These are phyloP conservation scores for Gymnopilus junonius DNA, from an alignment of 768 basidiomycete species.

Conservation along the genomic window DNA sequence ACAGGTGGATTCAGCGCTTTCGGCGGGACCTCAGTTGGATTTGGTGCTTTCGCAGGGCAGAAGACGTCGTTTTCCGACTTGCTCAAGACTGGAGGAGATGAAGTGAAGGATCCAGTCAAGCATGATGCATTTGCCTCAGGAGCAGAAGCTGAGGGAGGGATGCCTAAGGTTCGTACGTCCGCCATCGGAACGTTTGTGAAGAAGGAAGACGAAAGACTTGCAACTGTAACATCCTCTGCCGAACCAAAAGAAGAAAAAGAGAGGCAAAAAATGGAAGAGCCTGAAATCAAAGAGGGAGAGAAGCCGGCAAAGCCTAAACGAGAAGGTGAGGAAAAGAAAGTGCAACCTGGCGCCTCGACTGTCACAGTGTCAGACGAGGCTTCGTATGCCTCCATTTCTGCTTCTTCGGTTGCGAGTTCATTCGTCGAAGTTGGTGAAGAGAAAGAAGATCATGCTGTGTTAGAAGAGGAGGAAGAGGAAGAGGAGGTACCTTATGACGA, in stretches of 20 bases:
- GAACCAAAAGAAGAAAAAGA: slow-evolving; percentile 7
- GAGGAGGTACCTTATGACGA: slow-evolving; percentile 36
- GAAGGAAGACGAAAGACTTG: neutral
- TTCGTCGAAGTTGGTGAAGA: slow-evolving; percentile 48
- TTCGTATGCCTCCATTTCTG: slow-evolving; percentile 42
- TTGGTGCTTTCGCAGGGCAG: slow-evolving; percentile 44
- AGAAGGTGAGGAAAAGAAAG: slow-evolving; percentile 4
- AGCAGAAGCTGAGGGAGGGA: slow-evolving; percentile 1
- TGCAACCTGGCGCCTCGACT: neutral
- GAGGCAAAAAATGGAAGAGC: slow-evolving; percentile 12
- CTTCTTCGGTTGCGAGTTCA: slow-evolving; percentile 51
- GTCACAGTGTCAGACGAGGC: slow-evolving; percentile 23
- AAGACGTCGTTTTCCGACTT: slow-evolving; percentile 63
- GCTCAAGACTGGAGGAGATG: slow-evolving; percentile 43
- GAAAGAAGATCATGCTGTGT: slow-evolving; percentile 23
- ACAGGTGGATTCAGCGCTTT: slow-evolving; percentile 58
- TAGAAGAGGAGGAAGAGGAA: slow-evolving; percentile 25
- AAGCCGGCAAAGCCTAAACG: neutral
- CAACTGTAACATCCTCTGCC: slow-evolving; percentile 6
- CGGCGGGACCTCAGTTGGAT: slow-evolving; percentile 44
- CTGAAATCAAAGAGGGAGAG: slow-evolving; percentile 9
- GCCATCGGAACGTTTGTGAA: slow-evolving; percentile 13
- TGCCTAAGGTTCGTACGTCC: slow-evolving; percentile 8
- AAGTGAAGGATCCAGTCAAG: slow-evolving; percentile 18
- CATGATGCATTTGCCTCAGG: neutral